phyloP scores from a whole-genome alignment of 2,329 filamentous ascomycete species.

The Alternaria sp. region DNA sequence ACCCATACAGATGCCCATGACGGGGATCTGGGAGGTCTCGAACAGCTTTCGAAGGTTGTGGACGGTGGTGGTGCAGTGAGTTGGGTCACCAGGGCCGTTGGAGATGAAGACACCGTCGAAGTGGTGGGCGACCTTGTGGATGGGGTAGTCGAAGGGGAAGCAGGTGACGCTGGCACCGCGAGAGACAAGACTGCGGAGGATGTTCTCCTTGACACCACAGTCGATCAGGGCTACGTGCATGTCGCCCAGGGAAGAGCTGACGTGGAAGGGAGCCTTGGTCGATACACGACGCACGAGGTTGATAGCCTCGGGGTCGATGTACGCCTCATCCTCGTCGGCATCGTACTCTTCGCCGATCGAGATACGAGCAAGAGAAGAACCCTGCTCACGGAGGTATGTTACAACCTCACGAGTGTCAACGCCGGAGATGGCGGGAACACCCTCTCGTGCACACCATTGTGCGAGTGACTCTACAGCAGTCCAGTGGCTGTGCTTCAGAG shows the following conservation, averaged over 20 bases:
- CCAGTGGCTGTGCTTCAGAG: constrained; percentile 96
- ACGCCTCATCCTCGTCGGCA: constrained; percentile 96
- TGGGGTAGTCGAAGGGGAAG: constrained; percentile 95
- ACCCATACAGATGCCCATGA: constrained; percentile 98
- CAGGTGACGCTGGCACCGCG: constrained; percentile 92
- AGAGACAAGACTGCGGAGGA: constrained; percentile 89
- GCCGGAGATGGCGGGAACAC: constrained; percentile 92
- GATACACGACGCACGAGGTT: constrained; percentile 95
- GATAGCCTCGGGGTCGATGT: constrained; percentile 92
- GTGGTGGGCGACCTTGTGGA: constrained; percentile 97
- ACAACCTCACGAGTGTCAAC: constrained; percentile 98
- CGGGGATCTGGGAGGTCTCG: constrained; percentile 85
- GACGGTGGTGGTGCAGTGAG: constrained; percentile 92
- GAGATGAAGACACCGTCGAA: constrained; percentile 99
- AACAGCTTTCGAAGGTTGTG: constrained; percentile 92
- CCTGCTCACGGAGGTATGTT: constrained; percentile 92
- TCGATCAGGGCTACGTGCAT: constrained; percentile 95
- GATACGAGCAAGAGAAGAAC: constrained; percentile 93
- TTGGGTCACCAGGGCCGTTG: constrained; percentile 97
- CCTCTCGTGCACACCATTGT: constrained; percentile 95
- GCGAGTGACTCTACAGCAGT: constrained; percentile 93
- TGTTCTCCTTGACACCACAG: constrained; percentile 99
- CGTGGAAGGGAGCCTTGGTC: constrained; percentile 97
- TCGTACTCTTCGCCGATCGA: constrained; percentile 97
- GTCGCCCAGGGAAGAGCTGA: constrained; percentile 80